These are phyloP conservation scores for Pulveroboletus sp. DNA, from an alignment of 768 basidiomycete species.

Conservation along the genomic window DNA sequence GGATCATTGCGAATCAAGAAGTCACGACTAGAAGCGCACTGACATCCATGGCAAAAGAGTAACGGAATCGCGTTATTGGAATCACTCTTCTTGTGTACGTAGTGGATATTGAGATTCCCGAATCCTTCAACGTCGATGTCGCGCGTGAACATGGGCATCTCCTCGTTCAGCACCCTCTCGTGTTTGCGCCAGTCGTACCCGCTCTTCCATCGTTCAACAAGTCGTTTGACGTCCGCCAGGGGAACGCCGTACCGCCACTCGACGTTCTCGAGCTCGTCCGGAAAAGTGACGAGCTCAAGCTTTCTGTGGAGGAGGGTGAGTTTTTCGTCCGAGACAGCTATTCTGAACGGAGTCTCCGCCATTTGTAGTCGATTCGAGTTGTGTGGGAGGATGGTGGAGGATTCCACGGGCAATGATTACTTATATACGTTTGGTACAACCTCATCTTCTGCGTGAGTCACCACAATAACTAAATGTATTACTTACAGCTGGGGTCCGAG, in stretches of 20 bases:
- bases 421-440: too few species aligned
- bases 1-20: background rate
- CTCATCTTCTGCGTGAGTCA: too few species aligned
- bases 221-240: conserved; percentile 43
- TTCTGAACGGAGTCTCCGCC: conserved; percentile 43
- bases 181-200: conserved; percentile 55
- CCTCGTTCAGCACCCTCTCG: conserved; percentile 47
- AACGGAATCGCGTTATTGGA: conserved; percentile 47
- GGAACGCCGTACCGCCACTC: conserved; percentile 53
- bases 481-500: too few species aligned
- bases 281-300: conserved; percentile 45
- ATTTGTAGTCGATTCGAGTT: too few species aligned
- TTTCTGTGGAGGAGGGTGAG: conserved; percentile 41
- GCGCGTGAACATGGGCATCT: conserved; percentile 52
- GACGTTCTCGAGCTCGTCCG: conserved; percentile 52
- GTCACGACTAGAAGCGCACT: conserved; percentile 6
- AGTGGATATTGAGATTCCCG: conserved; percentile 52
- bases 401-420: too few species aligned
- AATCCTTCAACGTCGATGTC: conserved; percentile 47
- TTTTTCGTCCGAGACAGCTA: conserved; percentile 41
- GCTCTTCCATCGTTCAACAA: conserved; percentile 47
- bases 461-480: too few species aligned
- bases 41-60: conserved; percentile 63
- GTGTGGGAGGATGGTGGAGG: too few species aligned
- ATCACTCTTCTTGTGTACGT: conserved; percentile 50